Evolutionary conservation across 768 basidiomycete genomes (phyloP), one percentile per base, ranked within the genome.

Genomic region (Porphyrellus cyaneotinctus): DNA sequence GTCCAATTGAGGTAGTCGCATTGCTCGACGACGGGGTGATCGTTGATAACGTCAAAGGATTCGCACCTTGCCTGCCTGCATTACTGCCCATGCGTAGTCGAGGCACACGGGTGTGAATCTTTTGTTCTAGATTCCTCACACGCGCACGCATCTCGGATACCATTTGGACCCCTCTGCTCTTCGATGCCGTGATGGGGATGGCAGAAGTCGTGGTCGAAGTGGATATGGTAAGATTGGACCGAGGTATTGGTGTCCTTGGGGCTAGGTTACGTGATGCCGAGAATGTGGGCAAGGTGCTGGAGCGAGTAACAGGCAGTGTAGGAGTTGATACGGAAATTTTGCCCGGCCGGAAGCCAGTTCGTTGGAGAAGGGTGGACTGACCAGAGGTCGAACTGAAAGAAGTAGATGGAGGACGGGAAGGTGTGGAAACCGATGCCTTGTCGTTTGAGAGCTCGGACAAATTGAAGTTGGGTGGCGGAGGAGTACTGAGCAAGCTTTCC

Each of bases 91-190:
- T 88, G 13, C 90, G 85, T 50, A 92, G 65, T 49, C 90, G 80
- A 22, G 90, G 91, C 46, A 93, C 90, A 39, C 87, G 87, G 39
- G 88, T 90, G 62, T 91, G 88, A 41, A 93, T 88, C 70, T 87
- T 89, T 71, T 90, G 88, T 62, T 92, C 88, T 35, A 93, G 71
- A 59, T 85, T 87, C 64, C 77, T 83, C 28, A 93, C 90, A 47
- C 87, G 79, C 35, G 88, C 89, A 37, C 91, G 82, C 87, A 94
- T 91, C 66, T 93, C 91, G 22, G 88, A 87, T 6, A 92, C 89
- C 91, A 94, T 93, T 64, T 93, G 90, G 4, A 91, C 88, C 24
- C 90, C 91, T 66, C 84, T 87, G 66, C 80, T 91, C 73, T 77
- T 87, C 5, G 87, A 78, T 13, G 80, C 71, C 4, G 79, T 78